Percentiles rank a stretch among this genome's conserved stretches.
Evolutionary conservation across 148 eudicot genomes (phyloP).

Genomic region (Heliamphora exappendiculata): DNA sequence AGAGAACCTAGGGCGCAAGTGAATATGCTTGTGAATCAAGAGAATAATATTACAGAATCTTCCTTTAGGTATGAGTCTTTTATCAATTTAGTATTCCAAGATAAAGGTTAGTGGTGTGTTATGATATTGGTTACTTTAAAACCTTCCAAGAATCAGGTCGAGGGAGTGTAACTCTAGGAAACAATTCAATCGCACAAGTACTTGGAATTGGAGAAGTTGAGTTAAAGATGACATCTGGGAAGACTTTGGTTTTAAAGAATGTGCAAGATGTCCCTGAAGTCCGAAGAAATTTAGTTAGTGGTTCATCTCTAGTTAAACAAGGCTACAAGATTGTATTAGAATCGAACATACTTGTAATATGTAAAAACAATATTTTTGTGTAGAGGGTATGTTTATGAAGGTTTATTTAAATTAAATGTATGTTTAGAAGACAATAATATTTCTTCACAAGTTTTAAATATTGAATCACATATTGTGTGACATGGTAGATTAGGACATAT

Average conservation of each 20-base stretch:
- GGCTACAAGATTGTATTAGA: background rate
- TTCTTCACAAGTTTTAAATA: background rate
- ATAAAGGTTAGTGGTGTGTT: conserved; percentile 6
- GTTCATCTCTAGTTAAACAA: background rate
- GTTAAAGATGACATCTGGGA: background rate
- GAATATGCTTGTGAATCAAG: background rate
- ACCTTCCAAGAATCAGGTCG: conserved; percentile 2
- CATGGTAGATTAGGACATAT: background rate
- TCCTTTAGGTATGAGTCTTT: background rate
- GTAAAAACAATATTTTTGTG: background rate
- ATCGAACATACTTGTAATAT: background rate
- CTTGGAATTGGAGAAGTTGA: background rate
- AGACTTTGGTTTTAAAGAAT: background rate
- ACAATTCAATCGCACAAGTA: background rate
- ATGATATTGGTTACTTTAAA: background rate
- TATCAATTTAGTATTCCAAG: background rate
- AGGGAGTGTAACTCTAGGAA: conserved; percentile 3
- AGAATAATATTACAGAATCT: background rate
- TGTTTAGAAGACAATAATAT: background rate
- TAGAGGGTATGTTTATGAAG: background rate
- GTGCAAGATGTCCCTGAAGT: conserved; percentile 2
- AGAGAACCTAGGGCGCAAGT: background rate
- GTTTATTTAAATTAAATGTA: background rate
- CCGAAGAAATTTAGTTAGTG: background rate
- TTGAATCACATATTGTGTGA: background rate